phyloP scores from a whole-genome alignment of 1,284 basidiomycete species.

The Sphaerobolus stellatus region DNA sequence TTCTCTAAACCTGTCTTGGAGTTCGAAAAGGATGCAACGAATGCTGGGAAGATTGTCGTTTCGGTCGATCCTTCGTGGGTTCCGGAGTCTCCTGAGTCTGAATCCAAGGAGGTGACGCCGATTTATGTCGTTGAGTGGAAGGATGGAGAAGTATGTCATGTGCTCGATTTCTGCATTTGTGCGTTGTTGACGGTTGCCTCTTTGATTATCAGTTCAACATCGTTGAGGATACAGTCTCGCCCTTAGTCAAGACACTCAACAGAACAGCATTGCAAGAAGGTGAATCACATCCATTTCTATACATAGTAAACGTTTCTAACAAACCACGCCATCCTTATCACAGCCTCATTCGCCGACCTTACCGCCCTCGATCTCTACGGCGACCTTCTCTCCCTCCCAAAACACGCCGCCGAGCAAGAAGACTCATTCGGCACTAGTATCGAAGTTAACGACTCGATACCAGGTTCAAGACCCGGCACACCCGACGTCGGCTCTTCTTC shows the following conservation, averaged over 20 bases:
- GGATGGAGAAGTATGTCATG: conserved; percentile 11
- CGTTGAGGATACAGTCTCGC: conserved; percentile 5
- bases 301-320: background rate
- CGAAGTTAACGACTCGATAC: conserved; percentile 17
- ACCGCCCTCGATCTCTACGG: conserved; percentile 60
- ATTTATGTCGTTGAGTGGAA: conserved; percentile 13
- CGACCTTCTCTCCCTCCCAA: conserved; percentile 60
- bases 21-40: conserved; percentile 15
- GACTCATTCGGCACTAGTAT: conserved; percentile 39
- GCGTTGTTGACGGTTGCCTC: background rate
- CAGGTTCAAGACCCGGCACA: background rate
- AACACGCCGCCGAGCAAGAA: conserved; percentile 49
- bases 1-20: conserved; percentile 20
- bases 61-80: conserved; percentile 18
- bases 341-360: conserved; percentile 51
- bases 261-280: conserved; percentile 6
- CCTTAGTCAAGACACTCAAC: conserved; percentile 16
- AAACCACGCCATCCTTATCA: conserved; percentile 8
- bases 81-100: background rate
- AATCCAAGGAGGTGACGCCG: background rate
- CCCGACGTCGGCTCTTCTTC: background rate
- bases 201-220: conserved; percentile 1
- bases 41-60: conserved; percentile 13
- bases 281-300: conserved; percentile 2
- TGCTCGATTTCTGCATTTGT: background rate